Base-by-base conservation (phyloP, 345 rosid genomes). In the Turritis glabra region DNA sequence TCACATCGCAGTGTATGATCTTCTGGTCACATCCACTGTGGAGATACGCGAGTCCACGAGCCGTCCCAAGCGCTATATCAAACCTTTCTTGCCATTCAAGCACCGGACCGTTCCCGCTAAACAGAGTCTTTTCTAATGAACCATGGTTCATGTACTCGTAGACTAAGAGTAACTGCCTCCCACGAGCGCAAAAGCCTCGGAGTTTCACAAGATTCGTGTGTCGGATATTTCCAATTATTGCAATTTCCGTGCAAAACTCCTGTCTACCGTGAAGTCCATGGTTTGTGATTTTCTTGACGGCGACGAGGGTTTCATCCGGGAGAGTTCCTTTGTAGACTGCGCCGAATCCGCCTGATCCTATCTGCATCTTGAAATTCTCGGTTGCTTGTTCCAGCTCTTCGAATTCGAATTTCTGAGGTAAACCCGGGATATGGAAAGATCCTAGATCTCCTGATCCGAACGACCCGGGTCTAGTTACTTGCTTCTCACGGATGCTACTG, bases 261-360 rank as follows among this genome's bases (percentile, higher is more conserved):
- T 80, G 83, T 52, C 88, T 90, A n/a, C 91, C 97, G 32, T 83
- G 88, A 58, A 84, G 67, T 7, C 89, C 88, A 38, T 80, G 80
- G 58, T 84, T 80, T 56, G 86, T 84, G 21, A 92, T 86, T 79
- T 83, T 83, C 87, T 92, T 92, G 64, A 92, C 93, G 0, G 96
- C 93, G 17, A 90, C 80, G 0, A 76, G 74, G 3, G 87, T 76
- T 63, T 84, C 72, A 61, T 88, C 88, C 1, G 61, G 55, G 23
- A 92, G 82, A 18, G 60, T 73, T 64, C 96, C 96, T 77, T 77
- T 84, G 77, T 82, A 90, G 0, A 92, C 97, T 21, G 88, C 19
- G 2, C 96, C 97, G 3, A 92, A 92, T 11, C 97, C 97, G 2
- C 97, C 97, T 18, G 87, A 76, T 25, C 97, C 97, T 47, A 89